These are phyloP conservation scores for Panellus pusillus DNA, from an alignment of 768 basidiomycete species.

Conservation along the genomic window DNA sequence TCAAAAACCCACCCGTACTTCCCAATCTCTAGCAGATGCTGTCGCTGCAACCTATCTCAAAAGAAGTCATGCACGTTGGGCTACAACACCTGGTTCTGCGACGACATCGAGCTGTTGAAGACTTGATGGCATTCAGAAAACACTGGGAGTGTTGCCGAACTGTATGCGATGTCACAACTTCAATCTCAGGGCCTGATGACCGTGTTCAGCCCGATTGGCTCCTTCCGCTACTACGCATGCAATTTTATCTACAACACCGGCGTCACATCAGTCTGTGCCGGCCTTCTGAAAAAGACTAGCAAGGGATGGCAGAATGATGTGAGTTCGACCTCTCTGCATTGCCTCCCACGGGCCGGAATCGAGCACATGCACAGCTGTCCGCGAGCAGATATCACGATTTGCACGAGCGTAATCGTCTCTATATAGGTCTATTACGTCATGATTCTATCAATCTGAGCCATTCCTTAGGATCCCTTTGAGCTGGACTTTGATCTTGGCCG, in stretches of 20 bases:
- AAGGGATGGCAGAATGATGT: slow-evolving; percentile 97
- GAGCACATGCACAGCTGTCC: slow-evolving; percentile 40
- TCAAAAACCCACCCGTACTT: slow-evolving; percentile 94
- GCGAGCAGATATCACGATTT: slow-evolving; percentile 61
- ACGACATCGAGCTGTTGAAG: slow-evolving; percentile 90
- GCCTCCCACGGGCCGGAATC: not conserved
- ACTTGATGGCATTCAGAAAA: slow-evolving; percentile 95
- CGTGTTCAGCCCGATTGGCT: slow-evolving; percentile 80
- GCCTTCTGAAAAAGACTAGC: slow-evolving; percentile 82
- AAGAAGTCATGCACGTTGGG: slow-evolving; percentile 79
- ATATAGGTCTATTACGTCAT: slow-evolving; percentile 16
- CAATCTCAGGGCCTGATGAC: slow-evolving; percentile 8
- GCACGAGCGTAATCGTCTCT: slow-evolving; percentile 89
- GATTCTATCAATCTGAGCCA: not conserved
- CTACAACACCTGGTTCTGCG: slow-evolving; percentile 94
- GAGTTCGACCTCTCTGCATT: slow-evolving; percentile 28
- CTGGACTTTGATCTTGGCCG: slow-evolving; percentile 94
- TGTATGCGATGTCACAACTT: slow-evolving; percentile 52
- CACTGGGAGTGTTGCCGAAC: slow-evolving; percentile 86
- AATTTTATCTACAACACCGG: slow-evolving; percentile 91
- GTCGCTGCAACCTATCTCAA: slow-evolving; percentile 81
- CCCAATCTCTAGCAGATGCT: slow-evolving; percentile 97
- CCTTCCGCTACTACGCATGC: slow-evolving; percentile 94
- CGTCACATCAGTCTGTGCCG: slow-evolving; percentile 88
- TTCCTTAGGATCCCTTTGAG: slow-evolving; percentile 88